phyloP scores from a whole-genome alignment of 768 basidiomycete species.

The Tricholoma sp. region DNA sequence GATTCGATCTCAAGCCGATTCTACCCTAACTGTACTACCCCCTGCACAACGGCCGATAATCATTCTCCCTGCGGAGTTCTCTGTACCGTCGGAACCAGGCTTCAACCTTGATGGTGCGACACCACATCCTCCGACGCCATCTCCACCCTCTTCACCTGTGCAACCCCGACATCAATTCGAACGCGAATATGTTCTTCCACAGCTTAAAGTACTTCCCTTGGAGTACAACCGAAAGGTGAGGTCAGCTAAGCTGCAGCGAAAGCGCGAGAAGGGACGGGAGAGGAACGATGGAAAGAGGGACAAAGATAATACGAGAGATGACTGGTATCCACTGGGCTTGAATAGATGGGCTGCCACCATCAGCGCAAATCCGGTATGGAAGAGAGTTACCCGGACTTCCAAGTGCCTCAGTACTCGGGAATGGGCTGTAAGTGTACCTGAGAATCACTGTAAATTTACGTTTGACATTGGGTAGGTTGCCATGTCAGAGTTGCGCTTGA shows the following conservation, averaged over 20 bases:
- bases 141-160: conserved; percentile 9
- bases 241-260: conserved; percentile 24
- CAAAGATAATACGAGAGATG: conserved; percentile 40
- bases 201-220: conserved; percentile 46
- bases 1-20: not conserved
- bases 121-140: conserved; percentile 4
- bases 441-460: not conserved
- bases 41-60: conserved; percentile 8
- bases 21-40: not conserved
- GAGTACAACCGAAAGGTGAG: conserved; percentile 43
- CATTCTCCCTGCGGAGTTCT: conserved; percentile 3
- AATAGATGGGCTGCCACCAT: conserved; percentile 72
- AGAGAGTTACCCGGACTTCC: conserved; percentile 59
- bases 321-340: conserved; percentile 61
- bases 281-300: conserved; percentile 35
- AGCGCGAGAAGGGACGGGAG: conserved; percentile 46
- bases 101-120: conserved; percentile 8
- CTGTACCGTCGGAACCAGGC: conserved; percentile 2
- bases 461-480: conserved; percentile 51
- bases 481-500: conserved; percentile 69
- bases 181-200: conserved; percentile 50
- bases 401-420: conserved; percentile 80
- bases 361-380: conserved; percentile 72
- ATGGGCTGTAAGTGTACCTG: conserved; percentile 63
- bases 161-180: conserved; percentile 36